Base-by-base conservation (phyloP, 202 grass and related monocot genomes). In the Setaria viridis region DNA sequence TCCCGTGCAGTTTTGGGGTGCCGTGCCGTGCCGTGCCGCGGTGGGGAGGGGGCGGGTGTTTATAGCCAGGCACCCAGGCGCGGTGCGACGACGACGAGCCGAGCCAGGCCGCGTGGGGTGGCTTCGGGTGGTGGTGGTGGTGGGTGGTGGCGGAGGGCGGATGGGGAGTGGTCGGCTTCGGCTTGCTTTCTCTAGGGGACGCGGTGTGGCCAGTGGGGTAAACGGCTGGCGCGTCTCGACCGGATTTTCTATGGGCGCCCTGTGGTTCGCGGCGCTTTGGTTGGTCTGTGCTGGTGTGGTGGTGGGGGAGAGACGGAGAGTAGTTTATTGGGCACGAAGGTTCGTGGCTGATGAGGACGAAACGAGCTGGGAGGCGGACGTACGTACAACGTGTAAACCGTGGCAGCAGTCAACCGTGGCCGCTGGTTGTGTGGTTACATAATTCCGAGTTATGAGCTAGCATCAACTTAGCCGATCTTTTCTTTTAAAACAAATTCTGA, bases 191-290 rank as follows among this genome's bases (percentile, higher is more conserved):
- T 65, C 4, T 11, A 49, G 20, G 76, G 59, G 41, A 55, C 10
- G 15, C 16, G 51, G 76, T 3, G 56, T 20, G 65, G 51, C 72
- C 72, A 37, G 66, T 67, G 76, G 55, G 76, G 45, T 20, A 17
- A 11, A 37, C 47, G 41, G 6, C 15, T 6, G 64, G 50, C 25
- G 25, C 25, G 25, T 25, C 25, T 25, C 9, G 11, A 0, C 39
- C 14, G 81, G 87, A 84, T 84, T 84, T 41, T 84, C 87, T 88
- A 37, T 88, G 87, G 75, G 57, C 67, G 56, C 16, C n/a, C 11
- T 7, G 19, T 1, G 16, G 46, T 56, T 56, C 19, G 19, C 48
- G 12, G 3, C 2, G 3, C 0, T 50, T 0, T 14, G 48, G 9
- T 60, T 60, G 57, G 57, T 29, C 57, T 60, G 9, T 60, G 57